Percentiles rank a stretch among this genome's conserved stretches.
Evolutionary conservation across 352 stramenopile genomes (phyloP).

Genomic region (Phytophthora colocasiae): DNA sequence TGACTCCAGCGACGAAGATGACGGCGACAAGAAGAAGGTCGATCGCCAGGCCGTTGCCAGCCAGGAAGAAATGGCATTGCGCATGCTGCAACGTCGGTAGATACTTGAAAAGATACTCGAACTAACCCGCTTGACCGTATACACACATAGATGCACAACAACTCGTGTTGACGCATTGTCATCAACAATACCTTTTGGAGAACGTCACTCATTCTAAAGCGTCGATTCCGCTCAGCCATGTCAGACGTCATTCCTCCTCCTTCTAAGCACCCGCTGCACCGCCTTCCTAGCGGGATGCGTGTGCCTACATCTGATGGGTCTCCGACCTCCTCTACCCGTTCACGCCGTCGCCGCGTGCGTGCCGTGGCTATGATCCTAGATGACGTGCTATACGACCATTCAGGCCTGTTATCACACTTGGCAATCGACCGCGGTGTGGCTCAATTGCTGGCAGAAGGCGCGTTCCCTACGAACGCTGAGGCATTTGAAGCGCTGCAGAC

Average conservation of each 20-base stretch:
- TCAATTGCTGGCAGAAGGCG: constrained; percentile 72
- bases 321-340: constrained; percentile 1
- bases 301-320: constrained; percentile 2
- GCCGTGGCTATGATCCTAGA: constrained; percentile 88
- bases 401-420: constrained; percentile 78
- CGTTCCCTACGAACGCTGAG: constrained; percentile 69
- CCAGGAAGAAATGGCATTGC: constrained; percentile 84
- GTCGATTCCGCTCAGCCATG: constrained; percentile 10
- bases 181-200: constrained; percentile 10
- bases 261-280: constrained; percentile 22
- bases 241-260: constrained; percentile 14
- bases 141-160: not conserved
- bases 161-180: constrained; percentile 1
- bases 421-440: constrained; percentile 80
- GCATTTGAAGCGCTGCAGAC: constrained; percentile 79
- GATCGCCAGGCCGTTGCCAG: constrained; percentile 58
- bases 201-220: not conserved
- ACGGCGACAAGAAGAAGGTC: constrained; percentile 44
- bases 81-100: constrained; percentile 75
- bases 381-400: constrained; percentile 89
- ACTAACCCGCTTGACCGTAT: constrained; percentile 19
- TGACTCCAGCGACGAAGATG: constrained; percentile 14
- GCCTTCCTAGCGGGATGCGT: constrained; percentile 34
- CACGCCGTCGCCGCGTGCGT: constrained; percentile 60
- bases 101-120: constrained; percentile 4